phyloP scores from a whole-genome alignment of 2,329 filamentous ascomycete species.

The Beauveria asiatica region DNA sequence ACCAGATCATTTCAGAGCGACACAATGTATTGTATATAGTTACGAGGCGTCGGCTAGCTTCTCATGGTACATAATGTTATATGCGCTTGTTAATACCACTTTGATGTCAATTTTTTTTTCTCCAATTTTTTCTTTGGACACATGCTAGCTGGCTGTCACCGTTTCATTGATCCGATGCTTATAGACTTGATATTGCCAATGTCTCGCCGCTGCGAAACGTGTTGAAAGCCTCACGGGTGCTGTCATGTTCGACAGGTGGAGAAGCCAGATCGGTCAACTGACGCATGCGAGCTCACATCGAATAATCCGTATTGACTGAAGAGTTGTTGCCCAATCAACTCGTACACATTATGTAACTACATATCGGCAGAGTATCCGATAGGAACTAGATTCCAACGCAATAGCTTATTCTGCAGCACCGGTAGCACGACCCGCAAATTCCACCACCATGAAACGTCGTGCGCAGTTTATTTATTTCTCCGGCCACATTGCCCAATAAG shows the following conservation, averaged over 20 bases:
- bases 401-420: not conserved
- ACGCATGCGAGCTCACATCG: not conserved
- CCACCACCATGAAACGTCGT: slow-evolving; percentile 1
- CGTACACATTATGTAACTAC: too few relatives aligned
- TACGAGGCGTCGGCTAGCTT: not conserved
- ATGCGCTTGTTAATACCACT: not conserved
- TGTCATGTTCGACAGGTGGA: not conserved
- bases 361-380: not conserved
- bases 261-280: not conserved
- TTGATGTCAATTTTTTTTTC: not conserved
- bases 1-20: not conserved
- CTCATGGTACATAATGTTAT: not conserved
- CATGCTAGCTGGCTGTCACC: not conserved
- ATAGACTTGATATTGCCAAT: not conserved
- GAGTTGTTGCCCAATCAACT: not conserved
- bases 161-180: not conserved
- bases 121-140: too few relatives aligned
- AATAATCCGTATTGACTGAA: not conserved
- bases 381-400: not conserved
- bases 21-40: not conserved
- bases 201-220: not conserved
- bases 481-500: not conserved
- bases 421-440: not conserved
- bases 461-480: not conserved
- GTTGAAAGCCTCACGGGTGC: not conserved